A percentile compares a stretch with the other conserved stretches of the same genome.
Evolutionary conservation across 2,329 filamentous ascomycete genomes (phyloP).

Genomic region (Sordariomycetes sp.): DNA sequence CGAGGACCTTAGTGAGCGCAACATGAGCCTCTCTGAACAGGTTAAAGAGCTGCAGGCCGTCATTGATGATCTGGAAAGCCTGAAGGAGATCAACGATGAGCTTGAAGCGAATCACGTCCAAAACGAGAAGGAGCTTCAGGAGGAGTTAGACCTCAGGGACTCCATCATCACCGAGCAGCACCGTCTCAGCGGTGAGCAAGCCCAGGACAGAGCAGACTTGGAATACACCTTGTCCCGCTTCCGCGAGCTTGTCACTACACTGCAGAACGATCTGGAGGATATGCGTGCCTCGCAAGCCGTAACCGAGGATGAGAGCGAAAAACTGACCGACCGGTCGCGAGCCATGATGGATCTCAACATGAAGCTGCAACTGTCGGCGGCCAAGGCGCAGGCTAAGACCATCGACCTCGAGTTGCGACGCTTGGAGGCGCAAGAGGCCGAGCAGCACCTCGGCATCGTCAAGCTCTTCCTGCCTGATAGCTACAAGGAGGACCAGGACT

Average conservation of each 20-base stretch:
- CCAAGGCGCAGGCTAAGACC: conserved; percentile 88
- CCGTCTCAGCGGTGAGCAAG: conserved; percentile 64
- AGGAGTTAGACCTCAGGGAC: conserved; percentile 86
- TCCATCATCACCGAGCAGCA: conserved; percentile 74
- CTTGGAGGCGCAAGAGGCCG: conserved; percentile 80
- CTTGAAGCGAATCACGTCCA: conserved; percentile 89
- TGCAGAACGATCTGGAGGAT: conserved; percentile 83
- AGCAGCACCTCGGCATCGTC: conserved; percentile 81
- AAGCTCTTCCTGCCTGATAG: conserved; percentile 82
- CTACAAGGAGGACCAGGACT: conserved; percentile 72
- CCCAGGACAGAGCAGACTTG: conserved; percentile 73
- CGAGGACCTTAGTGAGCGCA: conserved; percentile 81
- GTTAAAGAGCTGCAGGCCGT: conserved; percentile 74
- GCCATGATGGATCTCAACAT: conserved; percentile 96
- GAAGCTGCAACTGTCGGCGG: conserved; percentile 82
- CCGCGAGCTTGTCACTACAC: conserved; percentile 74
- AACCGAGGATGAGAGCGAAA: conserved; percentile 85
- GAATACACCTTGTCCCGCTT: conserved; percentile 86
- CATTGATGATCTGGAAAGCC: conserved; percentile 77
- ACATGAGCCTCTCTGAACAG: conserved; percentile 72
- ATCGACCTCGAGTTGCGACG: conserved; percentile 84
- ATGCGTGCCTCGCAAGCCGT: conserved; percentile 88
- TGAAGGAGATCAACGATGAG: conserved; percentile 92
- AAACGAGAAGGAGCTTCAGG: conserved; percentile 87
- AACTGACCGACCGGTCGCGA: conserved; percentile 77